These are phyloP conservation scores for Diaporthe batatas DNA, from an alignment of 2,329 filamentous ascomycete genomes.

Conservation along the genomic window DNA sequence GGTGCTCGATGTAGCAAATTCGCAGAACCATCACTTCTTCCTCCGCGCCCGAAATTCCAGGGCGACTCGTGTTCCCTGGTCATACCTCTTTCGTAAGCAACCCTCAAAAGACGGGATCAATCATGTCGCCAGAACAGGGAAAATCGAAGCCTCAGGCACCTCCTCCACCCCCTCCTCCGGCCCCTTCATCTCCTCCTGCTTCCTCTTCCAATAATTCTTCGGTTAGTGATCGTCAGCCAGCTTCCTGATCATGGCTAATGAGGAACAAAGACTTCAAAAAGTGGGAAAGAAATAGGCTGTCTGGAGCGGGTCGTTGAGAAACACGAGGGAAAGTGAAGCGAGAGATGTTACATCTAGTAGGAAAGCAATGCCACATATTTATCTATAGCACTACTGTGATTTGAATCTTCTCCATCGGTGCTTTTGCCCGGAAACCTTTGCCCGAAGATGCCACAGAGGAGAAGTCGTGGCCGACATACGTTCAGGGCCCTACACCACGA, in stretches of 20 bases:
- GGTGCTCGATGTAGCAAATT: neutral
- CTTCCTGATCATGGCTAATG: neutral
- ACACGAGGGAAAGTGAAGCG: too few relatives aligned
- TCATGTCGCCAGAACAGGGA: neutral
- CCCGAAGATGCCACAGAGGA: neutral
- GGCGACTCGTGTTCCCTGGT: neutral
- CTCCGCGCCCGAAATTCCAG: too few relatives aligned
- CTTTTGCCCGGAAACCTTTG: neutral
- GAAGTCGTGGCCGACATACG: neutral
- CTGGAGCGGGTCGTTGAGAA: too few relatives aligned
- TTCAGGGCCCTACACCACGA: neutral
- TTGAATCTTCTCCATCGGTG: neutral
- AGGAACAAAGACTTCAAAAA: neutral
- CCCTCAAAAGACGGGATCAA: neutral
- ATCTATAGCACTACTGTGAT: neutral
- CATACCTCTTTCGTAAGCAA: too few relatives aligned
- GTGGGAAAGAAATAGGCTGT: too few relatives aligned
- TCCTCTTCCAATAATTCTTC: neutral
- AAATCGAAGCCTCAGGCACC: neutral
- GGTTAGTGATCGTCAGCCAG: neutral
- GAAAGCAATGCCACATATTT: neutral
- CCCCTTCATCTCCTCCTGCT: neutral
- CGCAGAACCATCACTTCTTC: neutral
- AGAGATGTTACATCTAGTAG: slow-evolving; percentile 1
- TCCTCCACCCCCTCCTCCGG: neutral